These are phyloP conservation scores for Ajuga reptans DNA, from an alignment of 305 asterid genomes.

Conservation along the genomic window DNA sequence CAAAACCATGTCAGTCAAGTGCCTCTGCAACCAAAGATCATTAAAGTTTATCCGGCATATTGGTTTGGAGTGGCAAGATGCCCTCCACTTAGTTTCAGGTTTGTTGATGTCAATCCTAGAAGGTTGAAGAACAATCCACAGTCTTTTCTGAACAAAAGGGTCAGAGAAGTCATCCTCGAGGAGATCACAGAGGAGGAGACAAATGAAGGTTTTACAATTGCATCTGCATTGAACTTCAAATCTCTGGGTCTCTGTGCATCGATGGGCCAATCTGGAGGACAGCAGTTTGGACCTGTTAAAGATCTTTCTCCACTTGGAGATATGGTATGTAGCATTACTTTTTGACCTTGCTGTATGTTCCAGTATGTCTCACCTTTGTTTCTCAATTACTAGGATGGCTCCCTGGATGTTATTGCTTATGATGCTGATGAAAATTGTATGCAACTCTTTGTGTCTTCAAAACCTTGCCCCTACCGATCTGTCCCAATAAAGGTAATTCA, in stretches of 20 bases:
- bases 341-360: conserved; percentile 17
- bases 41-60: conserved; percentile 75
- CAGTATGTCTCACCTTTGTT: conserved; percentile 18
- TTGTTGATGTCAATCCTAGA: conserved; percentile 44
- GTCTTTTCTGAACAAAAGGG: no score
- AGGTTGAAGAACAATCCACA: conserved; percentile 24
- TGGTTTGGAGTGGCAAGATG: conserved; percentile 84
- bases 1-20: conserved; percentile 50
- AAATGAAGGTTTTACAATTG: conserved; percentile 77
- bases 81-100: conserved; percentile 82
- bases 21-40: conserved; percentile 51
- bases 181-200: conserved; percentile 90
- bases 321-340: conserved; percentile 49
- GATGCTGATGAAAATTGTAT: conserved; percentile 64
- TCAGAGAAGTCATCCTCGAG: no score
- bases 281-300: conserved; percentile 70
- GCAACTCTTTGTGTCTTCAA: conserved; percentile 76
- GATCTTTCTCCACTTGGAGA: conserved; percentile 86
- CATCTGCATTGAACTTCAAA: conserved; percentile 76
- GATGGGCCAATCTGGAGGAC: conserved; percentile 48
- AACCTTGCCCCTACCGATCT: conserved; percentile 81
- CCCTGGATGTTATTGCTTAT: conserved; percentile 72
- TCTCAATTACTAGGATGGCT: conserved; percentile 69
- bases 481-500: conserved; percentile 84
- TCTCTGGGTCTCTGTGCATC: conserved; percentile 76